Conservation (phyloP, 2,329 filamentous ascomycete species). For the Colletotrichum falcatum region DNA sequence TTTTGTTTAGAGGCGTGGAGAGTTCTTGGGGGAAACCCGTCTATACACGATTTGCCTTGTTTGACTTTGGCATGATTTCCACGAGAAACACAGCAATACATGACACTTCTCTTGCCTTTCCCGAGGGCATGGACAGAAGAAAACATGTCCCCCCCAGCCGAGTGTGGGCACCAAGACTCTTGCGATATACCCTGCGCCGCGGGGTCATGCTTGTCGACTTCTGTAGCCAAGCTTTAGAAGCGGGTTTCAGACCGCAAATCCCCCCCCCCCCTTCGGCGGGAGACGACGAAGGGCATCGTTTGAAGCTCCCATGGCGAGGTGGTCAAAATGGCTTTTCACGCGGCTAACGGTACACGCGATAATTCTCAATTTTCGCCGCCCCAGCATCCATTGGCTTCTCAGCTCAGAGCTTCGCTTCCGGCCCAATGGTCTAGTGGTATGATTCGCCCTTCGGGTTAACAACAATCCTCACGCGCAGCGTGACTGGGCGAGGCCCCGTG, state of each 20-base stretch:
- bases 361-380: accelerated
- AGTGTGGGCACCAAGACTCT: background rate
- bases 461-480: constrained; percentile 14
- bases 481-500: constrained; percentile 38
- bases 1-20: too few relatives aligned
- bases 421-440: constrained; percentile 41
- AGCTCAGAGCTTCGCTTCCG: background rate
- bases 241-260: background rate
- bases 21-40: too few relatives aligned
- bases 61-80: too few relatives aligned
- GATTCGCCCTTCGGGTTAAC: constrained; percentile 39
- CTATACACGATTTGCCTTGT: too few relatives aligned
- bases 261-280: background rate
- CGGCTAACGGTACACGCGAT: background rate
- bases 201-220: background rate
- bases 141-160: too few relatives aligned
- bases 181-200: background rate
- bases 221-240: too few relatives aligned
- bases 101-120: too few relatives aligned
- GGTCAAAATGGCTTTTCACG: too few relatives aligned
- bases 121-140: too few relatives aligned
- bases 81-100: too few relatives aligned
- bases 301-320: background rate
- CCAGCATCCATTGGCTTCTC: background rate
- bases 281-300: background rate